Base-by-base conservation (phyloP, 2,329 filamentous ascomycete species). In the Fusarium luffae region DNA sequence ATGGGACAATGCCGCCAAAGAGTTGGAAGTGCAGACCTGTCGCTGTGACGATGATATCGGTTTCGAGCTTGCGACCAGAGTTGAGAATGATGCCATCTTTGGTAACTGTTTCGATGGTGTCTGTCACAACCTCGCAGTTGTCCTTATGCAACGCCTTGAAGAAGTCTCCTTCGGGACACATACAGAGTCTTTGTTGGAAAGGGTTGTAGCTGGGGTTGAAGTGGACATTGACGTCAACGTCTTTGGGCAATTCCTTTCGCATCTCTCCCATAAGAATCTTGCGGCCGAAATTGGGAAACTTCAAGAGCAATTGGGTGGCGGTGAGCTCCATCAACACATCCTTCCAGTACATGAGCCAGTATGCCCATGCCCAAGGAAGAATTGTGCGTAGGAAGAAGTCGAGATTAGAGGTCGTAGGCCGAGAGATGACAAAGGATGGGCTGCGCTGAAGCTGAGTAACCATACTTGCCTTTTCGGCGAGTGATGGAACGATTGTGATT, bases 371-470 rank as follows among this genome's bases (percentile, higher is more conserved):
- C 10, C 76, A 54, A 3, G 87, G 86, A n/a, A 90, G 74, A 3
- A 83, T 73, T 4, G 75, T 76, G 12, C 80, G 81, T 5, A 86
- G 65, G 3, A 81, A 71, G 9, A 70, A 76, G 37, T 82, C 77
- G 4, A 82, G 48, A 3, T 66, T 59, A 44, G 82, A 82, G 10
- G 75, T 74, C 25, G 84, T 82, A 0, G 85, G 80, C 3, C 88
- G 71, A n/a, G 86, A 81, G 46, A 91, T 71, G 58, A 94, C 85
- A 74, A 93, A 94, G 1, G 85, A 86, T 0, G 93, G 93, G 47
- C 89, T 93, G 59, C 93, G 88, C 80, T 97, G 93, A 4, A 97
- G 85, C 88, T 95, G 93, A 2, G 92, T 95, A 28, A 94, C 89
- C 16, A 87, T 85, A 7, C 80, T 80, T 7, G 91, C 92, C 41